Conservation (phyloP, 768 basidiomycete species). For the Tephrocybe sp. region DNA sequence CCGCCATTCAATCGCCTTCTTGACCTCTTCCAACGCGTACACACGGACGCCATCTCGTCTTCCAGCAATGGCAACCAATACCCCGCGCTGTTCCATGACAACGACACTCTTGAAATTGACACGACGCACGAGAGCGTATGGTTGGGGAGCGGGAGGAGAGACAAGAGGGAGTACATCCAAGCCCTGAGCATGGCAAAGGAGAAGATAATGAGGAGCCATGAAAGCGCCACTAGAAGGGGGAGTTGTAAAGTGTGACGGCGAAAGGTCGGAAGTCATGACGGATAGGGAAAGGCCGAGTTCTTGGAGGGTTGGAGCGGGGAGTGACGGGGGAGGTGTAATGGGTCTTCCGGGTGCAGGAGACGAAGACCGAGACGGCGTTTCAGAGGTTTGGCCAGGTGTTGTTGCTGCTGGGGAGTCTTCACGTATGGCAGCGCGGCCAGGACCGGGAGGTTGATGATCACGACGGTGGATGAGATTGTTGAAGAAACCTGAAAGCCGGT, state of each 20-base stretch:
- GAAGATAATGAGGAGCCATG: conserved; percentile 75
- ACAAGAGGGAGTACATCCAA: conserved; percentile 81
- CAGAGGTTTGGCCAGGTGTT: conserved; percentile 29
- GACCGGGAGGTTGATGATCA: conserved; percentile 37
- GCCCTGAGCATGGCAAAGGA: conserved; percentile 85
- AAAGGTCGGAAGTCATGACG: conserved; percentile 64
- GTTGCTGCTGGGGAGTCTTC: conserved; percentile 26
- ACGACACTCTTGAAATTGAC: conserved; percentile 86
- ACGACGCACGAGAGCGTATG: conserved; percentile 80
- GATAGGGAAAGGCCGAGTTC: conserved; percentile 78
- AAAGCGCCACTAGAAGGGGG: conserved; percentile 81
- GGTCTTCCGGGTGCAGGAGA: conserved; percentile 59
- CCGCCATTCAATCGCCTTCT: conserved; percentile 85
- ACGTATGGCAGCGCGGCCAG: conserved; percentile 30
- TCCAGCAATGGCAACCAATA: conserved; percentile 88
- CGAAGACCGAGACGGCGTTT: conserved; percentile 46
- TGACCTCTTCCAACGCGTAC: conserved; percentile 85
- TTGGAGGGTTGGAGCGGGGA: conserved; percentile 68
- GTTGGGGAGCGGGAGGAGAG: conserved; percentile 72
- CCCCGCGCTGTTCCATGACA: conserved; percentile 90
- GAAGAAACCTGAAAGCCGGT: conserved; percentile 85
- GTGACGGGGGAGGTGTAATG: conserved; percentile 66
- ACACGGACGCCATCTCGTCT: conserved; percentile 85
- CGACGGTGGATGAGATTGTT: conserved; percentile 75
- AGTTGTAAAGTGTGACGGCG: conserved; percentile 75